Base-by-base conservation (phyloP, 2,329 filamentous ascomycete species). In the Xylariales sp. region DNA sequence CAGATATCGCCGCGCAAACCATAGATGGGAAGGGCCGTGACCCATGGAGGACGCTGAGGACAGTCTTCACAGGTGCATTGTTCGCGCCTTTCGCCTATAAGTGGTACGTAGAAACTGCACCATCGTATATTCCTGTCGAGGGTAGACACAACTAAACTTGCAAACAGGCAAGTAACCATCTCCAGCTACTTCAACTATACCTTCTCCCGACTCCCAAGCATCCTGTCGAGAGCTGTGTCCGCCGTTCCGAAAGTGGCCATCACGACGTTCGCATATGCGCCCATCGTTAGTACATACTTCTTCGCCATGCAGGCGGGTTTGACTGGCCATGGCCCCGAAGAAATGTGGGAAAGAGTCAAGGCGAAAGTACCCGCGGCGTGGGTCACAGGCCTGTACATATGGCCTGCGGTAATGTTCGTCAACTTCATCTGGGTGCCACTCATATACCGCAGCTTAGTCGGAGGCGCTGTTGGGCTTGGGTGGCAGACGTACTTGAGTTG, bases 401-500 rank as follows among this genome's bases (percentile, higher is more conserved):
- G 90, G 90, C 91, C 90, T 0, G 80, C 80, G 0, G 84, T 95
- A 12, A 94, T 85, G 11, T 88, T 88, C 0, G 83, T 96, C 58
- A 90, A 76, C 61, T 94, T 96, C 56, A 80, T 84, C n/a, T 93
- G 87, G 54, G 69, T 96, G 4, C 79, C 82, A 19, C 70, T 88
- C 36, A 81, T 91, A 56, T 91, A 88, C 62, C 73, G 90, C 38
- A 86, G 81, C 52, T 74, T 95, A 12, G 93, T 95, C 52, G 80
- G 84, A 0, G 88, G 86, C 1, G 66, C 84, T 5, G 76, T 95
- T 49, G 87, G 88, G 1, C 84, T 95, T 38, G 86, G 86, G 0
- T 96, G 90, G 90, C 90, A 95, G 74, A 89, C 88, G 1, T 96
- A 95, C 70, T 58, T 96, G 52, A 87, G 82, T 51, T 86, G 81